Conservation (phyloP, 352 stramenopile species). For the Globisporangium orthogonon region DNA sequence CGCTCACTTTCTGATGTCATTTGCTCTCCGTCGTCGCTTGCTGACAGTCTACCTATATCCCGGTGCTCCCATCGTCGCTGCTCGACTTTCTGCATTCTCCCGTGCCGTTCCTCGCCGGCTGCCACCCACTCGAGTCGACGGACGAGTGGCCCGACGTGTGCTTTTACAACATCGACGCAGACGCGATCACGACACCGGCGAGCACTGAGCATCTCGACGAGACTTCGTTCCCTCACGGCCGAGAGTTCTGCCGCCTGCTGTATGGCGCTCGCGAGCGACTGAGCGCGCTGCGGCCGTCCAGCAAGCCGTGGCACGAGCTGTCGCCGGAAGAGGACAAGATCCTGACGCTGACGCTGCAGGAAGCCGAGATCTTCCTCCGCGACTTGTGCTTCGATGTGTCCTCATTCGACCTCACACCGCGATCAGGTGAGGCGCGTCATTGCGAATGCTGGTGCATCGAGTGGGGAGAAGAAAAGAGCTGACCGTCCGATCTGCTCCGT, state of each 20-base stretch:
- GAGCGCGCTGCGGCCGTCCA: slow-evolving; percentile 26
- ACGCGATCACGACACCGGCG: slow-evolving; percentile 40
- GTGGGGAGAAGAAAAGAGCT: background rate
- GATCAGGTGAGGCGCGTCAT: slow-evolving; percentile 19
- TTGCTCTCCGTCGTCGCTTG: background rate
- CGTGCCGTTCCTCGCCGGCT: slow-evolving; percentile 73
- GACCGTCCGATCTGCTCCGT: background rate
- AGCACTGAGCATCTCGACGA: slow-evolving; percentile 35
- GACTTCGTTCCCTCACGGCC: slow-evolving; percentile 47
- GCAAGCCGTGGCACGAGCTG: slow-evolving; percentile 73
- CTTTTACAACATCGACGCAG: slow-evolving; percentile 75
- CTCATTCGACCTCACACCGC: slow-evolving; percentile 41
- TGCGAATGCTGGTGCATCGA: background rate
- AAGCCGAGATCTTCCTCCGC: slow-evolving; percentile 62
- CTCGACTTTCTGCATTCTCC: slow-evolving; percentile 82
- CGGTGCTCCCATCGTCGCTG: slow-evolving; percentile 54
- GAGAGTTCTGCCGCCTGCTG: slow-evolving; percentile 55
- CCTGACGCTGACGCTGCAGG: slow-evolving; percentile 62
- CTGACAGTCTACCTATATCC: slow-evolving; percentile 78
- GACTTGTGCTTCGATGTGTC: slow-evolving; percentile 69
- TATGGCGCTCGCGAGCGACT: slow-evolving; percentile 46
- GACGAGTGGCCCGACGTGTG: slow-evolving; percentile 78
- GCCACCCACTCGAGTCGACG: slow-evolving; percentile 48
- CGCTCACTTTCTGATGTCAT: slow-evolving; percentile 1
- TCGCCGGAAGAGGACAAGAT: slow-evolving; percentile 75